A percentile compares a stretch with the other conserved stretches of the same genome.
Conservation (phyloP, 2,329 filamentous ascomycete species). For the Colletotrichum sp. region DNA sequence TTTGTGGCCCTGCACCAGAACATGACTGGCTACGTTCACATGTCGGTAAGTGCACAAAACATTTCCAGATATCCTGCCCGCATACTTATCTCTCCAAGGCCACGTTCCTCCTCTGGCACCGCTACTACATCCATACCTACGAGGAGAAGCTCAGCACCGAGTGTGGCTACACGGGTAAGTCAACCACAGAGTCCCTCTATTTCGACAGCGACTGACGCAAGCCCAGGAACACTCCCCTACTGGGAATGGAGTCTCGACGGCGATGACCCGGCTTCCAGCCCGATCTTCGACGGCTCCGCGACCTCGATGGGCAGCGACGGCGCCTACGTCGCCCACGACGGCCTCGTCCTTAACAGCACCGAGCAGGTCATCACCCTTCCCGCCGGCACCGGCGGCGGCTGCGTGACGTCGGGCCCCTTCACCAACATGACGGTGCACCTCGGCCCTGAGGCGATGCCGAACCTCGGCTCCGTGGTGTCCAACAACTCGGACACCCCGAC, state of each 20-base stretch:
- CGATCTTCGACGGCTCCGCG: constrained; percentile 44
- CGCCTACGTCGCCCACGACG: constrained; percentile 29
- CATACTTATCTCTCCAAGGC: not conserved
- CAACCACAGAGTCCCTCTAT: not conserved
- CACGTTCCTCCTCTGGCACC: constrained; percentile 26
- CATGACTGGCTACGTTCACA: not conserved
- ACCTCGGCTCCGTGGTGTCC: constrained; percentile 18
- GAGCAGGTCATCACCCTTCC: constrained; percentile 34
- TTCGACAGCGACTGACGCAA: not conserved
- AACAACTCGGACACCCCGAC: constrained; percentile 27
- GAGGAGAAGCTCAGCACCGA: constrained; percentile 25
- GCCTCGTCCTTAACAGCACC: constrained; percentile 12
- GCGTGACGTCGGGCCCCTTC: constrained; percentile 39
- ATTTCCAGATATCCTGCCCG: not conserved
- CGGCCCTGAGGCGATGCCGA: constrained; percentile 30
- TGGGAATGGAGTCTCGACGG: constrained; percentile 22
- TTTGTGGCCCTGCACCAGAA: constrained; percentile 4
- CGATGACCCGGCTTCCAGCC: constrained; percentile 30
- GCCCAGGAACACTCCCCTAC: constrained; percentile 16
- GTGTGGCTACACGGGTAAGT: constrained; percentile 24
- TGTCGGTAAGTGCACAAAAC: not conserved
- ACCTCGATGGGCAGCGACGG: constrained; percentile 43
- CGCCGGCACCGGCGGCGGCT: constrained; percentile 55
- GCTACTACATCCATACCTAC: constrained; percentile 24
- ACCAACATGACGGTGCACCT: constrained; percentile 42